A percentile compares a stretch with the other conserved stretches of the same genome.
Evolutionary conservation across 106 monocot species (phyloP).

Genomic region (Acorus gramineus): DNA sequence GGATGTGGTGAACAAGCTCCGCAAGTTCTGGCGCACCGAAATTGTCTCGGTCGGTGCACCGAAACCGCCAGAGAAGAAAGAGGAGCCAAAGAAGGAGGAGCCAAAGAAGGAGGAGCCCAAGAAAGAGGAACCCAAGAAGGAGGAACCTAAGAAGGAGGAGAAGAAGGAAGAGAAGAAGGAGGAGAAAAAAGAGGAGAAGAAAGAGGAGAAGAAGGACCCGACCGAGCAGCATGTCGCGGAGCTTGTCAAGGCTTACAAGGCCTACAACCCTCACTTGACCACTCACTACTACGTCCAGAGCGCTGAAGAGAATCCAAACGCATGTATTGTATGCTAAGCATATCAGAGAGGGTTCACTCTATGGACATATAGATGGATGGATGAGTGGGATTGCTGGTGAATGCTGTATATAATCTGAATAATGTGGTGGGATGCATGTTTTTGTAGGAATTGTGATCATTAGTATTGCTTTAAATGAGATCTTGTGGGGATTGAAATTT

Average conservation of each 20-base stretch:
- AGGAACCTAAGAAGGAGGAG: conserved; percentile 26
- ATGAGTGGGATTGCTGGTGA: too few species aligned
- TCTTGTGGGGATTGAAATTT: too few species aligned
- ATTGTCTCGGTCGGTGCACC: conserved; percentile 34
- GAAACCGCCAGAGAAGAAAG: conserved; percentile 39
- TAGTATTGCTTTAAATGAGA: too few species aligned
- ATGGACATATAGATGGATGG: too few species aligned
- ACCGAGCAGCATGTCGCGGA: conserved; percentile 19
- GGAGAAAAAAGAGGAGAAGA: conserved; percentile 15
- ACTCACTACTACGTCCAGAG: conserved; percentile 35
- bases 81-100: conserved; percentile 25
- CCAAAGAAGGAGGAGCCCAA: conserved; percentile 21
- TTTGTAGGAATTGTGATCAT: too few species aligned
- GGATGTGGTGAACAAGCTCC: conserved; percentile 30
- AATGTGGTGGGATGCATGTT: too few species aligned
- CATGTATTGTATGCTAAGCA: conserved; percentile 24
- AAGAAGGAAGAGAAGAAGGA: conserved; percentile 12
- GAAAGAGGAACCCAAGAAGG: conserved; percentile 30
- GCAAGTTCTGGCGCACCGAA: conserved; percentile 29
- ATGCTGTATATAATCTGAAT: too few species aligned
- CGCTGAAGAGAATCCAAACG: conserved; percentile 52
- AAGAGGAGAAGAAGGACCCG: conserved; percentile 22
- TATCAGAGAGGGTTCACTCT: not conserved
- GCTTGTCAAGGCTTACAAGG: conserved; percentile 27
- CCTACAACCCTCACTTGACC: conserved; percentile 19